These are phyloP conservation scores for Xylaria multiplex DNA, from an alignment of 2,329 filamentous ascomycete genomes.

Conservation along the genomic window DNA sequence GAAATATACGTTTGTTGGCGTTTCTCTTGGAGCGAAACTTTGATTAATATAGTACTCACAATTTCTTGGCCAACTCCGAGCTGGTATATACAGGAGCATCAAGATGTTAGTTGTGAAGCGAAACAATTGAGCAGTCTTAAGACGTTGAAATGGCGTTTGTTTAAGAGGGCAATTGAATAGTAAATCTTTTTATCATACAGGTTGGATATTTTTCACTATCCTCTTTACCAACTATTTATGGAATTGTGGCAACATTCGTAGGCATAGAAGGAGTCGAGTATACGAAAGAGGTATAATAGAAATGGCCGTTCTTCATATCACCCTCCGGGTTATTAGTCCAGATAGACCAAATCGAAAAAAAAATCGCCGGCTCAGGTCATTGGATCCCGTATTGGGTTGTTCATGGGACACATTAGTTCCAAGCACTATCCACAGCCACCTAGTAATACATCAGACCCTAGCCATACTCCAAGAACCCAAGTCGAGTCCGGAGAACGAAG, in stretches of 20 bases:
- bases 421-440: neutral
- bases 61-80: neutral
- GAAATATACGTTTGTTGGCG: constrained; percentile 21
- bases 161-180: constrained; percentile 35
- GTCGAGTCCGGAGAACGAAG: neutral
- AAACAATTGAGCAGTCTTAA: constrained; percentile 20
- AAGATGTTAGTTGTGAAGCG: constrained; percentile 21
- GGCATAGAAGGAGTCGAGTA: neutral
- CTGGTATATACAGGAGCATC: constrained; percentile 19
- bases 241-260: neutral
- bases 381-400: neutral
- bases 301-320: neutral
- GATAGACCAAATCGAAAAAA: neutral
- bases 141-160: constrained; percentile 35
- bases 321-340: neutral
- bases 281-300: neutral
- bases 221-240: neutral
- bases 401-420: neutral
- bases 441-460: neutral
- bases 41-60: constrained; percentile 21
- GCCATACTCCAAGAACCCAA: neutral
- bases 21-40: constrained; percentile 20
- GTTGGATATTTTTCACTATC: neutral
- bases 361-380: neutral
- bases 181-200: neutral